These are phyloP conservation scores for Pleurotus giganteus DNA, from an alignment of 768 basidiomycete species.

Conservation along the genomic window DNA sequence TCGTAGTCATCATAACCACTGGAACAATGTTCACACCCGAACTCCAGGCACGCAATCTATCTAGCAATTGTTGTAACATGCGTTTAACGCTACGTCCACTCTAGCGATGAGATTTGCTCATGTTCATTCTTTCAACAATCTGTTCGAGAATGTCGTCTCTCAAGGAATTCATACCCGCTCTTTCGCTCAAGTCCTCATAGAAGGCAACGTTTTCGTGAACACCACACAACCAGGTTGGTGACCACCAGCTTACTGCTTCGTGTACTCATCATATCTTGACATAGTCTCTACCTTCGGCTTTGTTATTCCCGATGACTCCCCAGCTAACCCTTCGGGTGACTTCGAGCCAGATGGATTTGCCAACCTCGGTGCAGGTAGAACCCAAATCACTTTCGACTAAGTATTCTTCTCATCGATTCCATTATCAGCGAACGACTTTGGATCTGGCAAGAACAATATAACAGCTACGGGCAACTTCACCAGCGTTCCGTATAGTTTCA, in stretches of 20 bases:
- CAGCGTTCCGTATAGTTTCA: conserved; percentile 18
- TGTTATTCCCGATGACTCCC: conserved; percentile 23
- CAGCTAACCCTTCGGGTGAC: conserved; percentile 17
- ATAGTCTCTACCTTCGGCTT: conserved; percentile 22
- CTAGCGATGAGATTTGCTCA: conserved; percentile 20
- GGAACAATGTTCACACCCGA: conserved; percentile 21
- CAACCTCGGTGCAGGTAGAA: conserved; percentile 19
- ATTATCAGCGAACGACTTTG: conserved; percentile 17
- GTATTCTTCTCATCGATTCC: neutral
- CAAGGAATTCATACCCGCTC: conserved; percentile 23
- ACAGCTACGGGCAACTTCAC: conserved; percentile 21
- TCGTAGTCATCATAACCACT: conserved; percentile 20
- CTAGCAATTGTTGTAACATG: neutral
- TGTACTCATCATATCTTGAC: too few relatives aligned
- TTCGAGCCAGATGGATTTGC: conserved; percentile 21
- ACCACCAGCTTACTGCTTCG: neutral
- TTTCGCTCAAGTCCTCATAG: conserved; percentile 20
- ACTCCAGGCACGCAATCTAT: conserved; percentile 15
- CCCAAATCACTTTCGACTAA: neutral
- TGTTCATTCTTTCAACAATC: conserved; percentile 20
- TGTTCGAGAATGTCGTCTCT: conserved; percentile 19
- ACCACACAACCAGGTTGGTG: conserved; percentile 17
- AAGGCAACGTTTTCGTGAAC: conserved; percentile 21
- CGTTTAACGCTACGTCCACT: neutral
- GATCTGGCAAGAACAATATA: conserved; percentile 19